Evolutionary conservation across 2,329 filamentous ascomycete genomes (phyloP).

Genomic region (Lasiodiplodia gonubiensis): DNA sequence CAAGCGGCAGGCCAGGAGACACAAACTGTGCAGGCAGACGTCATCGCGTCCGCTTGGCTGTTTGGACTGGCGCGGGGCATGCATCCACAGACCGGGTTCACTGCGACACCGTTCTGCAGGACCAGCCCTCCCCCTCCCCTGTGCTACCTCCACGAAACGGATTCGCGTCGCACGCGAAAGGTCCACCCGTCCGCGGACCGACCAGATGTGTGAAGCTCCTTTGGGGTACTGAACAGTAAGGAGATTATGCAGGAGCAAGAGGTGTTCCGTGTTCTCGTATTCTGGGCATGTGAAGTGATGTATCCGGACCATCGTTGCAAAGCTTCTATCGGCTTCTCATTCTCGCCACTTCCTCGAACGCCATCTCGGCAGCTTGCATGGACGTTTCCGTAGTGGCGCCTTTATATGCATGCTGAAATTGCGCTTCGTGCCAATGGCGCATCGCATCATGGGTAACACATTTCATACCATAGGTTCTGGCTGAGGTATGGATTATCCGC

Average conservation of each 20-base stretch:
- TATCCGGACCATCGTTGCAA: not conserved
- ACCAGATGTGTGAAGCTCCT: conserved; percentile 5
- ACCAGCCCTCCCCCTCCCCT: conserved; percentile 20
- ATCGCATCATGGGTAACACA: conserved; percentile 5
- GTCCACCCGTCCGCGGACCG: not conserved
- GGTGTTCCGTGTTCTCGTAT: conserved; percentile 7
- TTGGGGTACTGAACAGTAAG: conserved; percentile 6
- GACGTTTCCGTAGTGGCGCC: not conserved
- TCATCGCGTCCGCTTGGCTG: conserved; percentile 18
- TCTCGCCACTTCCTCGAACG: not conserved
- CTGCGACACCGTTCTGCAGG: conserved; percentile 21
- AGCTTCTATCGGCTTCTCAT: not conserved
- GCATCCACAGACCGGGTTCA: conserved; percentile 22
- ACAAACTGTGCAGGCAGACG: conserved; percentile 21
- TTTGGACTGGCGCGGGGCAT: conserved; percentile 11
- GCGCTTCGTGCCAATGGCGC: not conserved
- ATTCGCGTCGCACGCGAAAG: conserved; percentile 2
- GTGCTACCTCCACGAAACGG: conserved; percentile 15
- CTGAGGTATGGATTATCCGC: not conserved
- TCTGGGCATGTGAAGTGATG: not conserved
- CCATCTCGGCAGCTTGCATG: conserved; percentile 4
- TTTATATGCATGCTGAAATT: not conserved
- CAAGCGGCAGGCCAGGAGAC: not conserved
- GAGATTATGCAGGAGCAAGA: conserved; percentile 4
- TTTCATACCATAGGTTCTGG: not conserved